Evolutionary conservation across 257 asterid species (phyloP), one percentile per base, ranked within the genome.

Genomic region (Scutellaria minor): DNA sequence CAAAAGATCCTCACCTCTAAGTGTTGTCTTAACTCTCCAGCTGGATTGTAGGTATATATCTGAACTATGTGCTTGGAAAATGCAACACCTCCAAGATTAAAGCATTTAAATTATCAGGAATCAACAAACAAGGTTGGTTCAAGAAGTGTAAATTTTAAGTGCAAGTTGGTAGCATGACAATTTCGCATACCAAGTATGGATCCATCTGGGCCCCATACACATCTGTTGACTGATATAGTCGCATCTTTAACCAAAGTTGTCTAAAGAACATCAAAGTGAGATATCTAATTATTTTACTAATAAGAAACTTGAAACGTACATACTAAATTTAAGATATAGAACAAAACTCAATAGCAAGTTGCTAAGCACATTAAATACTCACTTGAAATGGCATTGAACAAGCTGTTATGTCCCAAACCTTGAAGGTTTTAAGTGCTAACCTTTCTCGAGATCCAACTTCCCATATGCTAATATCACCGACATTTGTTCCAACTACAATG

Each of bases 401-500:
- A 37, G 87, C 82, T 53, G 97, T 83, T 77, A 92, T 64, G 73
- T 94, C 91, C 98, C 98, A 94, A 39, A 94, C 95, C 85, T 90
- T 94, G 76, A 94, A 94, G 78, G 76, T 72, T 78, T 83, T 94
- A 56, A 89, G 93, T n/a, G 93, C 90, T 80, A 94, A 76, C 83
- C 98, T 86, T 67, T 94, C 99, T 41, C 92, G 87, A 57, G 97
- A 85, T 48, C 98, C 97, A 78, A 92, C 97, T 80, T 94, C 98
- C 99, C 99, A 94, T 48, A 94, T 88, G 90, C 97, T 92, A 69
- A 94, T 88, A 77, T 94, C 99, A 73, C 99, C 99, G 73, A 92
- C 97, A 80, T 90, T 94, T 57, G 99, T 94, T 79, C 99, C 99
- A 87, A 94, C 99, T 94, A 74, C 83, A 61, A 75, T 37, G 61